These are phyloP conservation scores for Saccharomyces hybrid DNA, from an alignment of 1,139 yeast genomes.

Conservation along the genomic window DNA sequence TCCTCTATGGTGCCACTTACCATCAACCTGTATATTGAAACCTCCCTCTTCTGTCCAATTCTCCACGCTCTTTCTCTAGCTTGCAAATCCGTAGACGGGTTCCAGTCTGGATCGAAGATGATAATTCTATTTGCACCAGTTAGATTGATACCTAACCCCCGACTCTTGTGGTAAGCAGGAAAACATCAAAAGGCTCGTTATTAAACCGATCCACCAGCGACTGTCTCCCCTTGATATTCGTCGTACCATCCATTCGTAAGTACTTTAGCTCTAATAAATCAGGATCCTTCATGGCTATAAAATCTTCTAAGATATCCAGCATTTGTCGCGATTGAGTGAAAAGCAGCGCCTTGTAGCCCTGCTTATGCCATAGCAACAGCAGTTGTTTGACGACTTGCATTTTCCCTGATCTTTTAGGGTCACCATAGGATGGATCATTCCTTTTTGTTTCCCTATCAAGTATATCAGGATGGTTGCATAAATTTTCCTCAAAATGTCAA, in stretches of 20 bases:
- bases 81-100: slow-evolving; percentile 94
- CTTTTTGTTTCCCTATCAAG: slow-evolving; percentile 48
- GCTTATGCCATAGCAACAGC: slow-evolving; percentile 65
- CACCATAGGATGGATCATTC: slow-evolving; percentile 49
- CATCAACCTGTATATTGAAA: slow-evolving; percentile 85
- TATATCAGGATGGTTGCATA: slow-evolving; percentile 92
- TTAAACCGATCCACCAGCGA: slow-evolving; percentile 74
- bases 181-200: slow-evolving; percentile 51
- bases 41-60: slow-evolving; percentile 88
- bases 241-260: slow-evolving; percentile 90
- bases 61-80: slow-evolving; percentile 98
- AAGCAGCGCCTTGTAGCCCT: slow-evolving; percentile 69
- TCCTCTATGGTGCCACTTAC: slow-evolving; percentile 95
- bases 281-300: slow-evolving; percentile 43
- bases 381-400: slow-evolving; percentile 80
- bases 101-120: slow-evolving; percentile 97
- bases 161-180: slow-evolving; percentile 82
- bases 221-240: slow-evolving; percentile 73
- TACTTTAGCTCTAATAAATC: slow-evolving; percentile 40
- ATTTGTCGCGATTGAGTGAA: slow-evolving; percentile 92
- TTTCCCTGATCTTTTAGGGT: slow-evolving; percentile 72
- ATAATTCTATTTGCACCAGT: slow-evolving; percentile 95
- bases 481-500: slow-evolving; percentile 82
- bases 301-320: slow-evolving; percentile 76
- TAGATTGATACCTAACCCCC: slow-evolving; percentile 88